These are phyloP conservation scores for Plenodomus tracheiphilus DNA, from an alignment of 2,329 filamentous ascomycete genomes.

Conservation along the genomic window DNA sequence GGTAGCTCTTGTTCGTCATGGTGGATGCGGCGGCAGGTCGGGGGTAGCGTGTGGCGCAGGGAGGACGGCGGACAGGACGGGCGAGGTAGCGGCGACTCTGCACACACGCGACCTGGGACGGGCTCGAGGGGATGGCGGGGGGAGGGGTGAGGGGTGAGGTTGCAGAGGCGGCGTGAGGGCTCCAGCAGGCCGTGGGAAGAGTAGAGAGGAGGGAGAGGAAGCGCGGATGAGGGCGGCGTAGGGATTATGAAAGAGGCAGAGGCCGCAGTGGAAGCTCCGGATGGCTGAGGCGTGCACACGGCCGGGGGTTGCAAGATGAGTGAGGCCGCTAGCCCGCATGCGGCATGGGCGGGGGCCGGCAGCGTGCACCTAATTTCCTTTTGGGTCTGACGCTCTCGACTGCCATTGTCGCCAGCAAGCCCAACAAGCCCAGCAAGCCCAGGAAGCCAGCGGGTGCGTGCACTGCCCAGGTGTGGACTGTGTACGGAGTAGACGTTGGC, in stretches of 20 bases:
- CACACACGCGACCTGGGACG: conserved; percentile 25
- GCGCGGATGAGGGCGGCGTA: conserved; percentile 23
- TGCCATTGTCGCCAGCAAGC: no score
- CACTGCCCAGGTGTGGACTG: no score
- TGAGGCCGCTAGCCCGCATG: conserved; percentile 12
- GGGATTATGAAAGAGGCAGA: conserved; percentile 36
- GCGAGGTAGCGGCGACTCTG: conserved; percentile 17
- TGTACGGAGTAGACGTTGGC: no score
- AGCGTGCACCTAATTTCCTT: conserved; percentile 22
- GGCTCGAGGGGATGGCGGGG: conserved; percentile 13
- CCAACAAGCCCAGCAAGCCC: no score
- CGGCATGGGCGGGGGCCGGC: conserved; percentile 8
- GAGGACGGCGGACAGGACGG: background rate
- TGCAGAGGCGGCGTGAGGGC: conserved; percentile 1
- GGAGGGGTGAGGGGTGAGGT: conserved; percentile 5
- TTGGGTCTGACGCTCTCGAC: conserved; percentile 16
- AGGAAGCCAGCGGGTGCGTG: no score
- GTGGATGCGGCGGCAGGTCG: conserved; percentile 6
- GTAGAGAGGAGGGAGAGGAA: background rate
- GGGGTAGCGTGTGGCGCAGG: conserved; percentile 11
- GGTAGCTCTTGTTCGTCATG: conserved; percentile 42
- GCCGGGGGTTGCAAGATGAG: conserved; percentile 14
- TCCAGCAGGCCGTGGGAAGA: background rate
- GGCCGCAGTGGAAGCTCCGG: conserved; percentile 32
- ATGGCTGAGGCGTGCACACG: conserved; percentile 35